Evolutionary conservation across 1,139 yeast genomes (phyloP).

Genomic region (Candida tetrigidarum): DNA sequence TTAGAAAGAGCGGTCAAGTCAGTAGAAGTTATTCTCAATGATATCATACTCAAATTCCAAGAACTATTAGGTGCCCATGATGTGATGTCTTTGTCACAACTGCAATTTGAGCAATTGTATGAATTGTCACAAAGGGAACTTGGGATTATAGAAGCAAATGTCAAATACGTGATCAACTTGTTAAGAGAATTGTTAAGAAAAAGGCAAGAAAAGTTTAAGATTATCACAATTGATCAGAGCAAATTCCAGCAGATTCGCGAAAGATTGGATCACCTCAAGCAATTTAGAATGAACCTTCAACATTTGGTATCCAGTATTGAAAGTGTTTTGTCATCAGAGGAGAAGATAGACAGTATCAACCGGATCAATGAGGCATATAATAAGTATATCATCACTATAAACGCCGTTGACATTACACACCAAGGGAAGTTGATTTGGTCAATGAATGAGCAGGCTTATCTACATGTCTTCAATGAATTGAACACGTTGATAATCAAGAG

Average conservation of each 20-base stretch:
- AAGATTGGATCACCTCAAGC: conserved; percentile 46
- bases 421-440: conserved; percentile 40
- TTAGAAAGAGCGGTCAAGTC: conserved; percentile 63
- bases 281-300: conserved; percentile 59
- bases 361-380: conserved; percentile 37
- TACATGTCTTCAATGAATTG: conserved; percentile 25
- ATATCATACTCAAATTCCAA: conserved; percentile 31
- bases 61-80: conserved; percentile 23
- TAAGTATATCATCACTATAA: conserved; percentile 29
- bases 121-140: conserved; percentile 25
- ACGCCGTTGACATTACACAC: conserved; percentile 38
- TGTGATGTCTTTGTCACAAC: conserved; percentile 31
- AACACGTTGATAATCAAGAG: conserved; percentile 26
- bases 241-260: conserved; percentile 49
- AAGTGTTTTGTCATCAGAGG: conserved; percentile 23
- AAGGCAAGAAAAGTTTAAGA: conserved; percentile 72
- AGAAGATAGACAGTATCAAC: conserved; percentile 21
- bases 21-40: conserved; percentile 58
- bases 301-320: conserved; percentile 50
- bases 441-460: conserved; percentile 33
- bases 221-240: conserved; percentile 58
- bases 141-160: conserved; percentile 33
- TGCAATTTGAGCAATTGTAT: conserved; percentile 25
- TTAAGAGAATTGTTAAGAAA: conserved; percentile 79
- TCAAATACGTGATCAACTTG: conserved; percentile 46